These are phyloP conservation scores for Geotrichum armillariae DNA, from an alignment of 1,139 yeast species.

Conservation along the genomic window DNA sequence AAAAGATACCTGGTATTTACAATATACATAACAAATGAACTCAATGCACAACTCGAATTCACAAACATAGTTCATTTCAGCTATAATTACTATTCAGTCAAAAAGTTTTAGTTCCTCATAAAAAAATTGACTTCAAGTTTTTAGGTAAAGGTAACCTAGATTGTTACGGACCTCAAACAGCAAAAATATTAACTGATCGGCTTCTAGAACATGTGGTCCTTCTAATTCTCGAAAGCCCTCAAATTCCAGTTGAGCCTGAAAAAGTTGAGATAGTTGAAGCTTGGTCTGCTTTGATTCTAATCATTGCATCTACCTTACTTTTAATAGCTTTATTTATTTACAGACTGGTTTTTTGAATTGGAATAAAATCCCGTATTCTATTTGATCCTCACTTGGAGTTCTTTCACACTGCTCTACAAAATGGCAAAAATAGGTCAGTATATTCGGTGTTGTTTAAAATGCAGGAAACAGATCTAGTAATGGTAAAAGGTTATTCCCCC, in stretches of 20 bases:
- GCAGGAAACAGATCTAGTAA: slow-evolving; percentile 8
- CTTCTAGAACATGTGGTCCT: slow-evolving; percentile 5
- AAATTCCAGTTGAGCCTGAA: background rate
- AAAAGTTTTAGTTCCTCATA: background rate
- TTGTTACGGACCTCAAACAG: slow-evolving; percentile 1
- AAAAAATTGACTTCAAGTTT: background rate
- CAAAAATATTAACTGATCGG: slow-evolving; percentile 1
- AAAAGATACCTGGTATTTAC: background rate
- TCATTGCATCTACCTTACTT: background rate
- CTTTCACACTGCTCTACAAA: slow-evolving; percentile 4
- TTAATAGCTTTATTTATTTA: background rate
- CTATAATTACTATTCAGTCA: background rate
- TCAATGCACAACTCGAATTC: background rate
- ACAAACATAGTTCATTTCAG: background rate
- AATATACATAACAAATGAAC: background rate
- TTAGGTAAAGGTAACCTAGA: background rate
- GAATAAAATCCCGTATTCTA: background rate
- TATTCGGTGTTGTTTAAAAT: slow-evolving; percentile 4
- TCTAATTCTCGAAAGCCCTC: slow-evolving; percentile 5
- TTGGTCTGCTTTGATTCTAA: slow-evolving; percentile 4
- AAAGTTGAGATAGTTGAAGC: slow-evolving; percentile 7
- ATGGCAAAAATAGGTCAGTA: background rate
- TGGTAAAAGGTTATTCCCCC: slow-evolving; percentile 10
- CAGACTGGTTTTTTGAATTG: background rate
- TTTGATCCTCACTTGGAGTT: slow-evolving; percentile 6